These are phyloP conservation scores for Salix viminalis DNA, from an alignment of 345 rosid genomes.

Conservation along the genomic window DNA sequence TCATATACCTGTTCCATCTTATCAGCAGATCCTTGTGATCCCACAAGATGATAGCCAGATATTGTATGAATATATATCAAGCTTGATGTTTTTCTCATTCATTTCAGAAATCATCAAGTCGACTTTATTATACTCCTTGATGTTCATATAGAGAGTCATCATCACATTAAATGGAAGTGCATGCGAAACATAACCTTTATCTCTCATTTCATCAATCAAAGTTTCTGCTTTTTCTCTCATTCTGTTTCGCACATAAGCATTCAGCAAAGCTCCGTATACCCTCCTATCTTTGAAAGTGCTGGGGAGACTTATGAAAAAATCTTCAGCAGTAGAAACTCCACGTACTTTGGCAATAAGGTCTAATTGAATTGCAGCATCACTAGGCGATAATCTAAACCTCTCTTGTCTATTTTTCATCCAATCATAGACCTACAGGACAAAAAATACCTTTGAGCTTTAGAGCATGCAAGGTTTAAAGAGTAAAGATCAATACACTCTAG, in stretches of 20 bases:
- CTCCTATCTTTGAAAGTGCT: slow-evolving; percentile 68
- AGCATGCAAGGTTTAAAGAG: background rate
- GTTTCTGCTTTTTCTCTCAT: slow-evolving; percentile 70
- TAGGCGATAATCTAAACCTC: slow-evolving; percentile 60
- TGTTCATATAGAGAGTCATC: slow-evolving; percentile 95
- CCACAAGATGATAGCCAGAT: slow-evolving; percentile 90
- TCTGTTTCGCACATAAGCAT: slow-evolving; percentile 60
- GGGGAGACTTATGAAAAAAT: slow-evolving; percentile 51
- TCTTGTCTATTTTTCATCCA: slow-evolving; percentile 84
- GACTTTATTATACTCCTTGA: slow-evolving; percentile 67
- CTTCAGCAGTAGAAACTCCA: slow-evolving; percentile 69
- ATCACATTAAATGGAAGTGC: slow-evolving; percentile 88
- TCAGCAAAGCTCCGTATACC: slow-evolving; percentile 75
- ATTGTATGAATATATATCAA: slow-evolving; percentile 84
- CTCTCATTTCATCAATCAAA: slow-evolving; percentile 59
- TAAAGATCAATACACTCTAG: background rate
- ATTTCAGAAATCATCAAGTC: slow-evolving; percentile 67
- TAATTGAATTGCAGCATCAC: slow-evolving; percentile 92
- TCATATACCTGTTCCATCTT: slow-evolving; percentile 75
- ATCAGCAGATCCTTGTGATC: slow-evolving; percentile 58
- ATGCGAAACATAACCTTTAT: slow-evolving; percentile 51
- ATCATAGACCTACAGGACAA: slow-evolving; percentile 57
- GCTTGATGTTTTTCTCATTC: slow-evolving; percentile 59
- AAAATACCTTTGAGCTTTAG: background rate
- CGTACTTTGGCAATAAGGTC: slow-evolving; percentile 82